Evolutionary conservation across 495 filamentous ascomycete genomes (phyloP).

Genomic region (Trichoderma parareesei): DNA sequence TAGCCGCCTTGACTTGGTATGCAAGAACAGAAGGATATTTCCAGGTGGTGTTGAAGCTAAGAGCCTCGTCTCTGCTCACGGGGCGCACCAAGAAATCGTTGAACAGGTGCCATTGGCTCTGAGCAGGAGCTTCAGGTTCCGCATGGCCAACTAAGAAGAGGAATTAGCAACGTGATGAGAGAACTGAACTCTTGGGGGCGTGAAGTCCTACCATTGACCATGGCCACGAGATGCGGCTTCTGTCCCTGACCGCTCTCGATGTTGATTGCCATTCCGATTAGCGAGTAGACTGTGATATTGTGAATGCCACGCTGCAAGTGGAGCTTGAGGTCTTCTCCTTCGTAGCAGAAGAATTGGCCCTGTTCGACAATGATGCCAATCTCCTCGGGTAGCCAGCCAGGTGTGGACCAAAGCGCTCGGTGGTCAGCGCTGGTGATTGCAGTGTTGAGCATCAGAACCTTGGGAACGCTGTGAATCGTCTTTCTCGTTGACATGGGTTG

Average conservation of each 20-base stretch:
- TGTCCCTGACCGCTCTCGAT: conserved; percentile 76
- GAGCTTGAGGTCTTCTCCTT: conserved; percentile 74
- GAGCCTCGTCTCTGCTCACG: conserved; percentile 68
- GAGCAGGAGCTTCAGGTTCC: conserved; percentile 38
- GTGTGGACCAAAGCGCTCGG: conserved; percentile 73
- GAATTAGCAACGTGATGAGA: conserved; percentile 8
- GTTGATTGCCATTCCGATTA: conserved; percentile 85
- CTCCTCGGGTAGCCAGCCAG: conserved; percentile 85
- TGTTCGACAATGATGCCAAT: conserved; percentile 79
- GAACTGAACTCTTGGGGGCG: background rate
- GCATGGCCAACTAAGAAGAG: conserved; percentile 58
- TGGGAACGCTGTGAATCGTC: conserved; percentile 69
- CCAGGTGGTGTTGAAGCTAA: conserved; percentile 82
- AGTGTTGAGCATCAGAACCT: conserved; percentile 76
- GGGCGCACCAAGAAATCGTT: conserved; percentile 92
- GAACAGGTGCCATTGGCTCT: conserved; percentile 82
- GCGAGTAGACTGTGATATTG: conserved; percentile 74
- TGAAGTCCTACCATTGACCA: conserved; percentile 60
- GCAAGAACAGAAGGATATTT: conserved; percentile 81
- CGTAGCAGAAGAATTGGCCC: conserved; percentile 79
- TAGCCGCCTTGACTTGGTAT: conserved; percentile 70
- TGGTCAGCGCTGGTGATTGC: conserved; percentile 62
- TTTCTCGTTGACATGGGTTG: conserved; percentile 73
- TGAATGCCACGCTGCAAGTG: conserved; percentile 55
- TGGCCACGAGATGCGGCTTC: conserved; percentile 83